Base-by-base conservation (phyloP, 345 rosid genomes). In the Rhodomyrtus tomentosa region DNA sequence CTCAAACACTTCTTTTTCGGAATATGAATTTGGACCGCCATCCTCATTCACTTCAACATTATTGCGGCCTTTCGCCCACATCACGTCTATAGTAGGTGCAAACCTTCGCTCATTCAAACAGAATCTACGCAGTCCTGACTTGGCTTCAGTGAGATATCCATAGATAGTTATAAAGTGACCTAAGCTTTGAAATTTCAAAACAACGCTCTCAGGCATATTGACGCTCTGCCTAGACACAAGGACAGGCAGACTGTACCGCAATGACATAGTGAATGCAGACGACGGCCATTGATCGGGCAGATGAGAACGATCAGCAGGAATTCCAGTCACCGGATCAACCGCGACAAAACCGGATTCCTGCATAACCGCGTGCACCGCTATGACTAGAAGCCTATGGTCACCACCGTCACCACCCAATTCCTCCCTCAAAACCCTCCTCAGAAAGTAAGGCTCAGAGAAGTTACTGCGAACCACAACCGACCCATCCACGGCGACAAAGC, bases 301-400 rank as follows among this genome's bases (percentile, higher is more conserved):
- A 79, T 84, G 88, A 82, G 93, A 80, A 85, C 82, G 83, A 88
- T 91, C 91, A 52, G 87, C 85, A 42, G 85, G 86, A 82, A 58
- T 76, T 8, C 90, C 86, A n/a, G 93, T 91, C 36, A 72, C 84
- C 1, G 89, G 42, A 88, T 93, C 88, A 8, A 89, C 83, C 20
- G 92, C 89, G 24, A 92, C 89, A 81, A 94, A 95, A 21, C 96
- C 96, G n/a, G 94, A 92, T 55, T 96, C 95, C 53, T 93, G 82
- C 72, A 96, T 88, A 48, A 95, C 93, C 0, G 98, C 95, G 48
- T 94, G 98, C 84, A 94, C 89, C 6, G 97, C 93, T 53, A 90
- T 24, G 55, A 89, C 91, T 56, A 94, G 74, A 21, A 86, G 90
- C 88, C 90, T 89, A 50, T 86, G 90, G 48, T 88, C 87, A 54